Conservation (phyloP, 371 early-diverging fungal species). For the Blakeslea trispora region DNA sequence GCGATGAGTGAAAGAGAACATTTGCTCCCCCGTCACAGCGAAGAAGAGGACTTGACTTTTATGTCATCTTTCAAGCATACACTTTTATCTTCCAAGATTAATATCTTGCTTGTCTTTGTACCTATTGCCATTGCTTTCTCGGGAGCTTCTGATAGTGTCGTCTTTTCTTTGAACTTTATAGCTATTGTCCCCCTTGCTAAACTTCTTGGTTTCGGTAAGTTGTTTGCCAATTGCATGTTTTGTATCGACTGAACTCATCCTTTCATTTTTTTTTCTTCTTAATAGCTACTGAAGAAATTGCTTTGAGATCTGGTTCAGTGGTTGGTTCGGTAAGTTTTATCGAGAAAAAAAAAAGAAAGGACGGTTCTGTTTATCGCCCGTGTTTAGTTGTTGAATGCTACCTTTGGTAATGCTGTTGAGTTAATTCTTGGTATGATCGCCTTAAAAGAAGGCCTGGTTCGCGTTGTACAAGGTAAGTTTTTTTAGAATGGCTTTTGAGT, state of each 20-base stretch:
- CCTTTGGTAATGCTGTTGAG: slow-evolving; percentile 82
- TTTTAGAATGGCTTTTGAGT: no score
- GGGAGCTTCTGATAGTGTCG: slow-evolving; percentile 32
- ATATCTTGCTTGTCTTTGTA: slow-evolving; percentile 70
- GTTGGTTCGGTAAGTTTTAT: slow-evolving; percentile 35
- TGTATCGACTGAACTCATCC: not conserved
- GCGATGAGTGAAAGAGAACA: slow-evolving; percentile 37
- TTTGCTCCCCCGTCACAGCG: slow-evolving; percentile 23
- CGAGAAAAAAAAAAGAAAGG: not conserved
- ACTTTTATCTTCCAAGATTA: slow-evolving; percentile 54
- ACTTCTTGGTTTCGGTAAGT: slow-evolving; percentile 49
- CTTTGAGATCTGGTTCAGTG: slow-evolving; percentile 44
- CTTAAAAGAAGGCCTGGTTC: slow-evolving; percentile 72
- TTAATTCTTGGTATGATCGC: slow-evolving; percentile 85
- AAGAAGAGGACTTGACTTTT: slow-evolving; percentile 31
- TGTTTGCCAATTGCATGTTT: not conserved
- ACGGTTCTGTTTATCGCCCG: not conserved
- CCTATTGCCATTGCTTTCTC: slow-evolving; percentile 79
- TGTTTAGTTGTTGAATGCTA: slow-evolving; percentile 40
- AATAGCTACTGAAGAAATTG: slow-evolving; percentile 51
- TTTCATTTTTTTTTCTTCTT: not conserved
- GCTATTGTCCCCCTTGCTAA: slow-evolving; percentile 93
- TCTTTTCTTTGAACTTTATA: slow-evolving; percentile 86
- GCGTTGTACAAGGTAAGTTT: slow-evolving; percentile 75
- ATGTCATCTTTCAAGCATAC: slow-evolving; percentile 38